These are phyloP conservation scores for Hypoxylon sp. DNA, from an alignment of 2,329 filamentous ascomycete genomes.

Conservation along the genomic window DNA sequence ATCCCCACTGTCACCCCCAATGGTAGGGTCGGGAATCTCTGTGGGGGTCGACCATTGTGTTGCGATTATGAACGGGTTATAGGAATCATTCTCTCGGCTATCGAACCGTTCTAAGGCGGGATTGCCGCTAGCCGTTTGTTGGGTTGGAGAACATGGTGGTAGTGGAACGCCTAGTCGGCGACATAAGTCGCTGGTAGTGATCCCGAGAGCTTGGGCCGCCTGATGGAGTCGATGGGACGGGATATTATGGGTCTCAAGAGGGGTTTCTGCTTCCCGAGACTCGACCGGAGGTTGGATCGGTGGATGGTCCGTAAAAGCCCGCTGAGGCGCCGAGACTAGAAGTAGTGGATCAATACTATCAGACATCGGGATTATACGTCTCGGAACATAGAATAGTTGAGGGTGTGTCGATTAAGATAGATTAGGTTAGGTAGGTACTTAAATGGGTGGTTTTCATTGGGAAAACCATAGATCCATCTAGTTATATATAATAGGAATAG, in stretches of 20 bases:
- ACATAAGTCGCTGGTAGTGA: background rate
- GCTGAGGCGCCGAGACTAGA: background rate
- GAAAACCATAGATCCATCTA: too few species aligned
- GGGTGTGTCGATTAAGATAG: too few species aligned
- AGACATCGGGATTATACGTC: background rate
- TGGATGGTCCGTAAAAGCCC: background rate
- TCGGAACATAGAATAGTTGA: too few species aligned
- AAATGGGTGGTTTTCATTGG: too few species aligned
- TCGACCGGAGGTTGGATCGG: background rate
- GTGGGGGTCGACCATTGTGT: background rate
- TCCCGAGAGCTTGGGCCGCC: background rate
- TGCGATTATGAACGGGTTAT: background rate
- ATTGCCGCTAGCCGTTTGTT: background rate
- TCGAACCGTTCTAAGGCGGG: background rate
- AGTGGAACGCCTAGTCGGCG: background rate
- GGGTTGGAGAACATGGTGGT: background rate
- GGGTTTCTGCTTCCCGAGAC: background rate
- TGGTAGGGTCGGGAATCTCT: background rate
- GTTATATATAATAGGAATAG: too few species aligned
- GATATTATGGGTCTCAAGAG: background rate
- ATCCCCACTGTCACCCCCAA: background rate
- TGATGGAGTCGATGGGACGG: background rate
- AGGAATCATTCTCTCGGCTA: background rate
- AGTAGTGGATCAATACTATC: background rate
- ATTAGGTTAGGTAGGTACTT: too few species aligned